A percentile compares a stretch with the other conserved stretches of the same genome.
These are phyloP conservation scores for Clarireedia paspali DNA, from an alignment of 2,329 filamentous ascomycete genomes.

Conservation along the genomic window DNA sequence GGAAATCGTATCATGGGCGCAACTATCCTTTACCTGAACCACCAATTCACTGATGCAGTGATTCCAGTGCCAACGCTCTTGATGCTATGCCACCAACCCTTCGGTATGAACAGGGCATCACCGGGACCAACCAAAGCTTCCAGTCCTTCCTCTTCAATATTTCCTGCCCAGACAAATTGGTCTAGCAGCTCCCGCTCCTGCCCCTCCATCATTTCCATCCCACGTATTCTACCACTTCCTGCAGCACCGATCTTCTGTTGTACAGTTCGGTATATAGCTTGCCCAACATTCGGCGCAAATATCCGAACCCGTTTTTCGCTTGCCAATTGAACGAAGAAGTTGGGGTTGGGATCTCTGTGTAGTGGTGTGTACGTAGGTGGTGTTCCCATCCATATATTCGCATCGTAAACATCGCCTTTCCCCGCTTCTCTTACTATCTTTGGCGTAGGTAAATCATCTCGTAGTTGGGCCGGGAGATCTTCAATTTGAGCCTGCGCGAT, in stretches of 20 bases:
- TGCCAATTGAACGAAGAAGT: conserved; percentile 78
- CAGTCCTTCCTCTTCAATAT: conserved; percentile 9
- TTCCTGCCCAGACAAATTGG: conserved; percentile 57
- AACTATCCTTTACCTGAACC: conserved; percentile 18
- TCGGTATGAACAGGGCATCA: conserved; percentile 71
- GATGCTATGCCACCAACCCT: conserved; percentile 83
- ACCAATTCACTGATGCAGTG: conserved; percentile 51
- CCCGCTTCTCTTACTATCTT: conserved; percentile 53
- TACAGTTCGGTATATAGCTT: conserved; percentile 51
- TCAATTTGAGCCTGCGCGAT: conserved; percentile 73
- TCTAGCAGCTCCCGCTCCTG: conserved; percentile 60
- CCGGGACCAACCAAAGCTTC: conserved; percentile 50
- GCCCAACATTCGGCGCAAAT: conserved; percentile 56
- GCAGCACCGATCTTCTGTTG: conserved; percentile 31
- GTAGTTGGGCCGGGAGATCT: conserved; percentile 57
- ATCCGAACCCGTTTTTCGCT: conserved; percentile 68
- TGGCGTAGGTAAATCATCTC: conserved; percentile 61
- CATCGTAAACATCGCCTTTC: conserved; percentile 77
- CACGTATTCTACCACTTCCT: conserved; percentile 46
- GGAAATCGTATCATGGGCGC: neutral
- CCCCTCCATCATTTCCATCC: conserved; percentile 88
- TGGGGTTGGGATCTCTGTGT: conserved; percentile 90
- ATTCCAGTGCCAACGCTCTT: conserved; percentile 47
- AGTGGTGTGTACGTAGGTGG: conserved; percentile 84
- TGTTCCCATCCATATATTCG: conserved; percentile 81